Evolutionary conservation across 306 rosid species (phyloP).

Genomic region (Cucumis sativus): Cucumber_9930_V3 NC_026657.2:27951501-27952000

Average conservation of each 20-base stretch:
- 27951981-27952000: slow-evolving; percentile 50
- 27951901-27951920: slow-evolving; percentile 76
- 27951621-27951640: slow-evolving; percentile 2
- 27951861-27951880: slow-evolving; percentile 12
- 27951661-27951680: slow-evolving; percentile 4
- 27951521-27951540: slow-evolving; percentile 60
- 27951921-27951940: slow-evolving; percentile 74
- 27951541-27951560: slow-evolving; percentile 82
- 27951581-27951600: slow-evolving; percentile 16
- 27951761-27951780: slow-evolving; percentile 26
- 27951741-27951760: slow-evolving; percentile 42
- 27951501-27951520: slow-evolving; percentile 42
- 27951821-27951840: slow-evolving; percentile 43
- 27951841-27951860: slow-evolving; percentile 29
- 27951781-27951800: slow-evolving; percentile 45
- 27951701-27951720: slow-evolving; percentile 16
- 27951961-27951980: slow-evolving; percentile 82
- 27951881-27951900: slow-evolving; percentile 40
- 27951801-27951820: slow-evolving; percentile 47
- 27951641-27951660: slow-evolving; percentile 13
- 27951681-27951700: slow-evolving; percentile 17
- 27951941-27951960: slow-evolving; percentile 75
- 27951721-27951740: slow-evolving; percentile 9
- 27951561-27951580: slow-evolving; percentile 49
- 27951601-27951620: slow-evolving; percentile 20